A percentile compares a stretch with the other conserved stretches of the same genome.
Evolutionary conservation across 2,329 filamentous ascomycete species (phyloP).

Genomic region (Amphichorda felina): DNA sequence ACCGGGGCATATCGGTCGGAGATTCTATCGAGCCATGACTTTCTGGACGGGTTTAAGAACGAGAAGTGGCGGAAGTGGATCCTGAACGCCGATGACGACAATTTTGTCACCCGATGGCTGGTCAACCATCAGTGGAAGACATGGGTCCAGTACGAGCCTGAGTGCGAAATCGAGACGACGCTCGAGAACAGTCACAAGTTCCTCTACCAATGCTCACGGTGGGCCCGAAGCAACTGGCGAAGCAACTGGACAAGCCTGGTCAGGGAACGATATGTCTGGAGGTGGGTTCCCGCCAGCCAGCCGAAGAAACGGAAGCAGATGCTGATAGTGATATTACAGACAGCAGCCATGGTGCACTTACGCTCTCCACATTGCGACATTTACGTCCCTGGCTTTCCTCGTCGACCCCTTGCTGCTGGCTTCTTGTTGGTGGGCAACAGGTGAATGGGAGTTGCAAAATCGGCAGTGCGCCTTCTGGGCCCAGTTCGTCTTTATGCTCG

Average conservation of each 20-base stretch:
- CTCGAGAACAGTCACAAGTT: conserved; percentile 84
- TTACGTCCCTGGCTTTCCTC: conserved; percentile 76
- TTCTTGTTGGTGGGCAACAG: conserved; percentile 57
- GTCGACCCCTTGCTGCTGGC: conserved; percentile 64
- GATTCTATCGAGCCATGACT: conserved; percentile 76
- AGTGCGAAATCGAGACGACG: conserved; percentile 87
- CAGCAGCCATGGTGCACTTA: conserved; percentile 91
- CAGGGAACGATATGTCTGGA: conserved; percentile 73
- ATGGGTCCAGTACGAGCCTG: conserved; percentile 84
- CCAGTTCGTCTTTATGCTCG: conserved; percentile 64
- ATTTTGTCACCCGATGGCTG: conserved; percentile 95
- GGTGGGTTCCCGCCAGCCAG: conserved; percentile 49
- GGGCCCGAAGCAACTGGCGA: conserved; percentile 96
- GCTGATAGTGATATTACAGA: conserved; percentile 30
- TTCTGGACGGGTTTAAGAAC: conserved; percentile 80
- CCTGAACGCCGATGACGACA: conserved; percentile 93
- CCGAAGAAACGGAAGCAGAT: conserved; percentile 10
- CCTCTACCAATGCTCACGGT: conserved; percentile 83
- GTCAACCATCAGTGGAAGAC: conserved; percentile 89
- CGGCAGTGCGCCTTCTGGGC: conserved; percentile 45
- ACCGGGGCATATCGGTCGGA: conserved; percentile 85
- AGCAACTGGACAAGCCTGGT: conserved; percentile 90
- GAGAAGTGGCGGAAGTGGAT: conserved; percentile 85
- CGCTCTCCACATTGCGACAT: conserved; percentile 82
- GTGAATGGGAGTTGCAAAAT: conserved; percentile 39